Evolutionary conservation across 2,329 filamentous ascomycete species (phyloP).

Genomic region (Xenosphaeropsis pyriputrescens): DNA sequence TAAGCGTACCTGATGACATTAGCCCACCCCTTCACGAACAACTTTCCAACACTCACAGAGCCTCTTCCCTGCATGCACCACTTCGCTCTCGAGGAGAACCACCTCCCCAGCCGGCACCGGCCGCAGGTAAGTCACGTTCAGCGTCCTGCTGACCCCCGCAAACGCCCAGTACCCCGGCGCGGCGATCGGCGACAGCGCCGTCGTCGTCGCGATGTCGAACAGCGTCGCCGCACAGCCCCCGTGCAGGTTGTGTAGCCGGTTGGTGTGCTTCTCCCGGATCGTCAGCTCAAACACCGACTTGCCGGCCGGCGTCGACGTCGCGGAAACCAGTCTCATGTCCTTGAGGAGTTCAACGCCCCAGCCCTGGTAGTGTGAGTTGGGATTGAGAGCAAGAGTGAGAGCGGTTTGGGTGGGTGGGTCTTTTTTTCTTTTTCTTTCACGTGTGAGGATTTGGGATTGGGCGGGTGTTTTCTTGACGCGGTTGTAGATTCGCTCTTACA

Average conservation of each 20-base stretch:
- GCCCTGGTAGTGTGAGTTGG: constrained; percentile 7
- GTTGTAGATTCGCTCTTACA: constrained; percentile 5
- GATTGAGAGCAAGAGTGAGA: too few relatives aligned
- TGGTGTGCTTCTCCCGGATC: constrained; percentile 34
- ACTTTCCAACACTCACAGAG: constrained; percentile 21
- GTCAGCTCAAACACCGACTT: constrained; percentile 25
- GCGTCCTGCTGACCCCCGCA: constrained; percentile 49
- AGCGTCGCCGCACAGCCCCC: constrained; percentile 50
- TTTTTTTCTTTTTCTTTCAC: too few relatives aligned
- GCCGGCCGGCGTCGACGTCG: constrained; percentile 9
- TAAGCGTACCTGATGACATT: constrained; percentile 21
- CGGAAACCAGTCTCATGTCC: constrained; percentile 10
- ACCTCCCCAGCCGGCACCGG: constrained; percentile 43
- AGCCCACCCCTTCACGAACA: constrained; percentile 1
- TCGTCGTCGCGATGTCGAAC: constrained; percentile 51
- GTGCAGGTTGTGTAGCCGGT: constrained; percentile 38
- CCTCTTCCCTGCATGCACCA: constrained; percentile 43
- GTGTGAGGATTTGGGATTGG: too few relatives aligned
- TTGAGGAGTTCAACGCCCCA: constrained; percentile 11
- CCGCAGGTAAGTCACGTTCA: constrained; percentile 53
- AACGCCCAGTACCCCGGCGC: constrained; percentile 43
- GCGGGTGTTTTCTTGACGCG: too few relatives aligned
- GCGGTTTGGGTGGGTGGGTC: too few relatives aligned
- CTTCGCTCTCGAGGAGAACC: constrained; percentile 38
- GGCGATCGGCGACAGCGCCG: constrained; percentile 39